A percentile compares a stretch with the other conserved stretches of the same genome.
These are phyloP conservation scores for Boletus pseudopeckii DNA, from an alignment of 768 basidiomycete species.

Conservation along the genomic window DNA sequence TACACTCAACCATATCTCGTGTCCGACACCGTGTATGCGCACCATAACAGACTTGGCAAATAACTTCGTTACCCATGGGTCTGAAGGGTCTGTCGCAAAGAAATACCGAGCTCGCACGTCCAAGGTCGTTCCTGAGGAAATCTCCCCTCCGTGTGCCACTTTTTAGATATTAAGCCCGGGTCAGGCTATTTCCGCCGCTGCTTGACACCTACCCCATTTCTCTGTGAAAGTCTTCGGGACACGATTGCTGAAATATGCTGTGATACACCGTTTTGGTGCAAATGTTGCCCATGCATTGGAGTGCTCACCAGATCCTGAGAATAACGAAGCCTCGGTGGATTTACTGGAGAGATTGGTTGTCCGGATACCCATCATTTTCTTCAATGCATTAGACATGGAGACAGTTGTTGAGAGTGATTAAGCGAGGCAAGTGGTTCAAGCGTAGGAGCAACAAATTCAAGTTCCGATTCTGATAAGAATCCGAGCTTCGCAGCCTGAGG, in stretches of 20 bases:
- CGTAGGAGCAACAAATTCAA: too few species aligned
- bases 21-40: constrained; percentile 9
- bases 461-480: background rate
- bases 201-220: constrained; percentile 22
- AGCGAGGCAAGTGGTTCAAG: background rate
- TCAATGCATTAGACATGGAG: constrained; percentile 14
- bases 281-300: background rate
- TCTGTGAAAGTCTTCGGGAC: constrained; percentile 22
- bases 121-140: constrained; percentile 11
- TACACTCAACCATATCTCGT: background rate
- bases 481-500: too few species aligned
- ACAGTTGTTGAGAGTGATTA: background rate
- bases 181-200: background rate
- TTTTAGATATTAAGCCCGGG: background rate
- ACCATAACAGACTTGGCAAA: constrained; percentile 29
- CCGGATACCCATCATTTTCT: constrained; percentile 1
- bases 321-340: constrained; percentile 3
- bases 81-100: constrained; percentile 27
- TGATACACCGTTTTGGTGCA: background rate
- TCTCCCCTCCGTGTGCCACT: constrained; percentile 26
- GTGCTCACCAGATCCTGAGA: constrained; percentile 25
- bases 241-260: constrained; percentile 29
- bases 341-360: background rate
- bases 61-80: constrained; percentile 27
- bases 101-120: constrained; percentile 25